These are phyloP conservation scores for Neohortaea acidophila DNA, from an alignment of 495 filamentous ascomycete species.

Conservation along the genomic window DNA sequence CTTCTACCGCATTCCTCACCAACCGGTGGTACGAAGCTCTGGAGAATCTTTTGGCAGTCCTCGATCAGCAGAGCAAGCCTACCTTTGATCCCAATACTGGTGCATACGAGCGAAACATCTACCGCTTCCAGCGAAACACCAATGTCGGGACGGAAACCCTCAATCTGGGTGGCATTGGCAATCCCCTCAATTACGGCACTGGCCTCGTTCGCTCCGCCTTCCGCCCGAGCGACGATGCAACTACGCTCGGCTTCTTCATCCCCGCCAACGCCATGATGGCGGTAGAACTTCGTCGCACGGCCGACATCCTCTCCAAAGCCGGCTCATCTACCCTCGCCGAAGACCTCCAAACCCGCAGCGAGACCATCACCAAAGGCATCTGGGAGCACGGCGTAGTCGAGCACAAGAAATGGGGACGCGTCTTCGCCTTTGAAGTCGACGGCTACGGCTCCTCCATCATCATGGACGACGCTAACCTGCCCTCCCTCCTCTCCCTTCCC, in stretches of 20 bases:
- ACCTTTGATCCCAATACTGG: slow-evolving; percentile 59
- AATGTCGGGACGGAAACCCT: slow-evolving; percentile 81
- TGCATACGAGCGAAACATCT: slow-evolving; percentile 52
- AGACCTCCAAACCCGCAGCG: slow-evolving; percentile 44
- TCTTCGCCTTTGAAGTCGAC: slow-evolving; percentile 95
- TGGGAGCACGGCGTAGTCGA: slow-evolving; percentile 81
- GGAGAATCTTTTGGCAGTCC: slow-evolving; percentile 51
- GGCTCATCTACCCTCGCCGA: slow-evolving; percentile 34
- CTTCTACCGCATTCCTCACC: slow-evolving; percentile 61
- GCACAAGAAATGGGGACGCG: slow-evolving; percentile 67
- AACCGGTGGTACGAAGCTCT: slow-evolving; percentile 68
- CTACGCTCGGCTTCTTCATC: slow-evolving; percentile 88
- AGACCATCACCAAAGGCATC: slow-evolving; percentile 57
- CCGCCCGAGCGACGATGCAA: slow-evolving; percentile 94
- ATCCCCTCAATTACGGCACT: slow-evolving; percentile 73
- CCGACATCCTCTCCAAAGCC: slow-evolving; percentile 46
- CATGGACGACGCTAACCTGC: slow-evolving; percentile 97
- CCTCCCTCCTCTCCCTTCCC: slow-evolving; percentile 75
- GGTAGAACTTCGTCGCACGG: slow-evolving; percentile 68
- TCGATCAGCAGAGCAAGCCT: slow-evolving; percentile 61
- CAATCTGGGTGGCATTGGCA: slow-evolving; percentile 65
- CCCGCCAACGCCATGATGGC: slow-evolving; percentile 94
- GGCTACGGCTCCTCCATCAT: slow-evolving; percentile 81
- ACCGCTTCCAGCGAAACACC: slow-evolving; percentile 73
- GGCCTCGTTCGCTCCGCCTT: slow-evolving; percentile 85